phyloP scores from a whole-genome alignment of 1,139 yeast genomes.

The Insectozyma bohioensis region DNA sequence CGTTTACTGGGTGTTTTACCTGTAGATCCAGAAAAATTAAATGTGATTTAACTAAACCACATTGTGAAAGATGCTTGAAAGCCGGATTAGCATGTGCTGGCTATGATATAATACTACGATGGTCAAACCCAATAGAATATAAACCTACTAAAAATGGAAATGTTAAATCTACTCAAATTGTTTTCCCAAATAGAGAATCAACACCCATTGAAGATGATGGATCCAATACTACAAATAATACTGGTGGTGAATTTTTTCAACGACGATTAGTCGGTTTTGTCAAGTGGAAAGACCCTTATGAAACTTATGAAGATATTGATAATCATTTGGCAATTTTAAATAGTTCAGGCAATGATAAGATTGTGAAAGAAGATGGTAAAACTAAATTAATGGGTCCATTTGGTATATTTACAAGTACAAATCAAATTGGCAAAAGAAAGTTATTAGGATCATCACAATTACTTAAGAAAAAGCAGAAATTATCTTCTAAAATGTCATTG shows the following conservation, averaged over 20 bases:
- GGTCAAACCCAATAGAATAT: slow-evolving; percentile 63
- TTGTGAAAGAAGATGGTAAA: slow-evolving; percentile 36
- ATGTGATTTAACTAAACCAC: slow-evolving; percentile 47
- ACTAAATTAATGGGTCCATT: slow-evolving; percentile 76
- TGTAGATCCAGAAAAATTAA: slow-evolving; percentile 50
- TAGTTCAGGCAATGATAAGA: slow-evolving; percentile 42
- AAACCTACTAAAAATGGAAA: slow-evolving; percentile 28
- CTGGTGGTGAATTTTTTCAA: slow-evolving; percentile 49
- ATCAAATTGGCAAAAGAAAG: not conserved
- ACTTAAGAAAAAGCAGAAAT: slow-evolving; percentile 5
- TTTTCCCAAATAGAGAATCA: slow-evolving; percentile 22
- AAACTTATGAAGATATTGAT: slow-evolving; percentile 81
- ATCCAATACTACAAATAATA: slow-evolving; percentile 18
- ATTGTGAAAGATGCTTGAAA: slow-evolving; percentile 42
- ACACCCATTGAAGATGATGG: slow-evolving; percentile 20
- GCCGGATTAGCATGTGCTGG: slow-evolving; percentile 72
- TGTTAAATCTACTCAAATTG: slow-evolving; percentile 26
- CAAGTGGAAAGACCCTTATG: slow-evolving; percentile 60
- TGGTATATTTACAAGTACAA: slow-evolving; percentile 58
- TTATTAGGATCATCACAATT: too few species aligned
- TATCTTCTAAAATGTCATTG: not conserved
- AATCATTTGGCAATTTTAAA: slow-evolving; percentile 64
- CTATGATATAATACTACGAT: slow-evolving; percentile 74
- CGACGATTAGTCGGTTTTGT: slow-evolving; percentile 80
- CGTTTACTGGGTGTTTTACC: slow-evolving; percentile 53